Conservation (phyloP, 768 basidiomycete genomes). For the Collybia mongolica region DNA sequence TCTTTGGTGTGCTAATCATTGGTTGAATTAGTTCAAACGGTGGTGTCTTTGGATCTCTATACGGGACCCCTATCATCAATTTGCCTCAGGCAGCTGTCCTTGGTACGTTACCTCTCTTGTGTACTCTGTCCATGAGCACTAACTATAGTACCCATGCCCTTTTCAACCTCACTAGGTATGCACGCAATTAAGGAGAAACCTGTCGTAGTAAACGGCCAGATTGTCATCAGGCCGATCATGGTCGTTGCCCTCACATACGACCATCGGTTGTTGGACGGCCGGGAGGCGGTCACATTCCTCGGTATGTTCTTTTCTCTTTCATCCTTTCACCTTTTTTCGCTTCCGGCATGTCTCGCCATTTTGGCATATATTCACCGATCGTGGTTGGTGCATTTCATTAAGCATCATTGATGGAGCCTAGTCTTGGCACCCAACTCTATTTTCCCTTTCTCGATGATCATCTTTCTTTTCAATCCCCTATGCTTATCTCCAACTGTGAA, state of each 20-base stretch:
- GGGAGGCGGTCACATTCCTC: constrained; percentile 97
- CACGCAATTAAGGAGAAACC: constrained; percentile 91
- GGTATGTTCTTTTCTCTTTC: constrained; percentile 48
- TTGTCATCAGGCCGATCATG: constrained; percentile 98
- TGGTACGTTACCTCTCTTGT: constrained; percentile 39
- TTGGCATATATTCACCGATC: neutral
- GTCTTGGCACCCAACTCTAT: neutral
- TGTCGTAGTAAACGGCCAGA: constrained; percentile 91
- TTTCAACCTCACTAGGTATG: constrained; percentile 57
- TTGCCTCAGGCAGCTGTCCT: constrained; percentile 93
- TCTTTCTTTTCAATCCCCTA: neutral
- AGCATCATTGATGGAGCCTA: neutral
- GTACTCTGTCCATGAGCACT: neutral
- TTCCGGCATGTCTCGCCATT: neutral
- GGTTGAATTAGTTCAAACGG: constrained; percentile 78
- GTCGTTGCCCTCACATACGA: constrained; percentile 93
- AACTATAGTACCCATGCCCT: neutral
- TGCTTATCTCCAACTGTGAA: neutral
- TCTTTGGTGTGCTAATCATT: constrained; percentile 1
- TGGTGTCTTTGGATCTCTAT: constrained; percentile 96
- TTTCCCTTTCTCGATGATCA: neutral
- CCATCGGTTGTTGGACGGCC: constrained; percentile 91
- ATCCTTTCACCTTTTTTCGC: neutral
- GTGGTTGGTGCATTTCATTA: neutral
- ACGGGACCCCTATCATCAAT: constrained; percentile 99